Conservation (phyloP, 75 land plant species). For the Picea sitchensis region DNA sequence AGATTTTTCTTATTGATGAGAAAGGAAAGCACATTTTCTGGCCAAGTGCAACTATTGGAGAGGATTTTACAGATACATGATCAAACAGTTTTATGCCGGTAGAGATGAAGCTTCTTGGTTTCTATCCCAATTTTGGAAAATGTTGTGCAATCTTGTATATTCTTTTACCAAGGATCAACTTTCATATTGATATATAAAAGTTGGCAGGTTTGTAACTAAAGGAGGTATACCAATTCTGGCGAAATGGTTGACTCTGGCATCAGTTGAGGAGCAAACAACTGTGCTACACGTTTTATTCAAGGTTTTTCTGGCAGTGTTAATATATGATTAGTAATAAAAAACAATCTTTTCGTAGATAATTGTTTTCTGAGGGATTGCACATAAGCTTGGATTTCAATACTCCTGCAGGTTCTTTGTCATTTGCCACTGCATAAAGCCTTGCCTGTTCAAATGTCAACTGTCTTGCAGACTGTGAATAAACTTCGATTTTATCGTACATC, state of each 20-base stretch:
- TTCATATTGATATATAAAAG: neutral
- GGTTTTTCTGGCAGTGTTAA: slow-evolving; percentile 25
- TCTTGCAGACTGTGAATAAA: slow-evolving; percentile 78
- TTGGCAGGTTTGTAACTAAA: slow-evolving; percentile 68
- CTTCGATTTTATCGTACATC: slow-evolving; percentile 73
- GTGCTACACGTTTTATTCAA: slow-evolving; percentile 58
- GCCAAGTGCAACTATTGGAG: slow-evolving; percentile 83
- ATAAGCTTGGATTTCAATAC: slow-evolving; percentile 6
- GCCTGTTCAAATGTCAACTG: slow-evolving; percentile 77
- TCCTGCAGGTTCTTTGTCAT: slow-evolving; percentile 73
- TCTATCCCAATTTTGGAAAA: neutral
- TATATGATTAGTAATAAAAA: neutral
- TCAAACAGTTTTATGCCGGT: slow-evolving; percentile 65
- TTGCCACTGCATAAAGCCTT: slow-evolving; percentile 79
- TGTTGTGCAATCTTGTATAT: neutral
- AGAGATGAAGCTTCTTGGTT: slow-evolving; percentile 15
- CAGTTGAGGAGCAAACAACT: slow-evolving; percentile 85
- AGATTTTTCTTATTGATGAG: slow-evolving; percentile 62
- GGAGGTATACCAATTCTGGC: slow-evolving; percentile 79
- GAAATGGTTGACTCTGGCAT: slow-evolving; percentile 81
- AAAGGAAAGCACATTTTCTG: slow-evolving; percentile 67
- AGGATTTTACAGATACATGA: slow-evolving; percentile 63
- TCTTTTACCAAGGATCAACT: neutral
- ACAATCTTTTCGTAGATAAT: neutral
- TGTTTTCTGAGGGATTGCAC: neutral